These are phyloP conservation scores for Kwoniella sp. DNA, from an alignment of 768 basidiomycete species.

Conservation along the genomic window DNA sequence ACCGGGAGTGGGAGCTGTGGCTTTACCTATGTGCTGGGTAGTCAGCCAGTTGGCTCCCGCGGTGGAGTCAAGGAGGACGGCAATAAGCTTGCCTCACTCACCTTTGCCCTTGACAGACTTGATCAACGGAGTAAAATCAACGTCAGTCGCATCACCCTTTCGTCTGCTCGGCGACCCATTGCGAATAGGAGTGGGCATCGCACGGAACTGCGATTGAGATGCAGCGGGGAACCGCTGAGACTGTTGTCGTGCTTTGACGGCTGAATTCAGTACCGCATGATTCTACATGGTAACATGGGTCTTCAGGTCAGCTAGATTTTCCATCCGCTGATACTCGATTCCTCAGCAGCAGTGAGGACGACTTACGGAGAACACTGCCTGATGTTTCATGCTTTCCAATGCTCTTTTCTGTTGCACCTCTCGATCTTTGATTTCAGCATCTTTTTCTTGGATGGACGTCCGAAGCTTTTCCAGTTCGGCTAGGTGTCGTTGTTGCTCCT, in stretches of 20 bases:
- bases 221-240: constrained; percentile 14
- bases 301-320: background rate
- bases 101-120: constrained; percentile 36
- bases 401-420: constrained; percentile 30
- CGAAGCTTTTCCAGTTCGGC: constrained; percentile 32
- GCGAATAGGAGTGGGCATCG: constrained; percentile 21
- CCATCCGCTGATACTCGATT: too few species aligned
- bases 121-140: constrained; percentile 21
- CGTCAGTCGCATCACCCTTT: constrained; percentile 4
- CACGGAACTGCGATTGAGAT: constrained; percentile 19
- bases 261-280: constrained; percentile 28
- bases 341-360: too few species aligned
- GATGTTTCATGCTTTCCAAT: constrained; percentile 41
- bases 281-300: constrained; percentile 9
- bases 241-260: constrained; percentile 24
- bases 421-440: constrained; percentile 27
- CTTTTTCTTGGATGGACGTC: constrained; percentile 30
- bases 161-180: constrained; percentile 26
- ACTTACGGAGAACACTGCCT: constrained; percentile 47
- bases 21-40: constrained; percentile 8
- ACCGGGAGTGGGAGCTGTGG: constrained; percentile 14
- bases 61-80: too few species aligned
- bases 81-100: too few species aligned
- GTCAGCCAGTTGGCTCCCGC: too few species aligned
- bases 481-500: constrained; percentile 29